phyloP scores from a whole-genome alignment of 2,329 filamentous ascomycete genomes.

The Penicillium sp. region DNA sequence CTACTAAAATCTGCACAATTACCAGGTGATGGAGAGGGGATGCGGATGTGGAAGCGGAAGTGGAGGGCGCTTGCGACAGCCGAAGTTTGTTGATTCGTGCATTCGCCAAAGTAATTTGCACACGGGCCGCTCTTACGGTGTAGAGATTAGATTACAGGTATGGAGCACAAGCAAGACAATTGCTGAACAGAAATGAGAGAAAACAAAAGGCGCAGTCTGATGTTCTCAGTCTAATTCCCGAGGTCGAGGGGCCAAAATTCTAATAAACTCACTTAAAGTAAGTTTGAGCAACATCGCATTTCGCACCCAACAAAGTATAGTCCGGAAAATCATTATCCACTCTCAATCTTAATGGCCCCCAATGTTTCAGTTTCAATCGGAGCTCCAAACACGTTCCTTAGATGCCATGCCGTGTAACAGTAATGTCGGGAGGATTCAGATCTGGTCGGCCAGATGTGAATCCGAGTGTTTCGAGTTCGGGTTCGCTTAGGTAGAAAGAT shows the following conservation, averaged over 20 bases:
- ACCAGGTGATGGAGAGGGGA: background rate
- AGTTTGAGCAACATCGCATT: constrained; percentile 1
- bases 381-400: background rate
- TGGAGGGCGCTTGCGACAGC: background rate
- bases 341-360: constrained; percentile 12
- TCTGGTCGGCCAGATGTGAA: constrained; percentile 17
- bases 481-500: background rate
- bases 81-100: background rate
- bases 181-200: background rate
- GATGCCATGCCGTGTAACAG: background rate
- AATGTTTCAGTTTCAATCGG: background rate
- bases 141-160: background rate
- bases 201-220: background rate
- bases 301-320: constrained; percentile 1
- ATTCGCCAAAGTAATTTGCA: background rate
- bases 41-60: background rate
- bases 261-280: background rate
- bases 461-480: background rate
- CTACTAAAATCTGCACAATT: too few species aligned
- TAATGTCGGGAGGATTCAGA: constrained; percentile 19
- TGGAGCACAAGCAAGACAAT: too few species aligned
- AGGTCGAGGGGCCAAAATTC: background rate
- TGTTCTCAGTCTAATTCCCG: background rate
- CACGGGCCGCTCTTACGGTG: background rate
- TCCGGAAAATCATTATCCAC: background rate